Evolutionary conservation across 1,284 basidiomycete species (phyloP), one percentile per base, ranked within the genome.

Genomic region (Bondarzewia mesenterica): DNA sequence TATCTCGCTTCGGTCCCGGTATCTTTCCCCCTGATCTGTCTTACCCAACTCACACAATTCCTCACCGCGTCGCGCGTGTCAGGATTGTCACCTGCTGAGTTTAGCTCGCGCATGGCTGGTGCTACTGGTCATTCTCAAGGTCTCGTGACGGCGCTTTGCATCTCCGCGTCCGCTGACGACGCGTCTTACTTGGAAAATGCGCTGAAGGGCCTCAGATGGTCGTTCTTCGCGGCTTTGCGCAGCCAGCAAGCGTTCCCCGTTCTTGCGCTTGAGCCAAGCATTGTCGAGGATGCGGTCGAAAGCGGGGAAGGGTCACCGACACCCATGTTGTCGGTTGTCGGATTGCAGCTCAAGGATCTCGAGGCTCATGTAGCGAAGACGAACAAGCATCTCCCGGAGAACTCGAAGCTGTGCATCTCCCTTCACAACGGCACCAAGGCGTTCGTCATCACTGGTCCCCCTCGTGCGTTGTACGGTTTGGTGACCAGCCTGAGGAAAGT

Each of bases 81-180:
- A 22, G 80, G 82, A 49, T 69, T 93, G 41, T 80, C 78, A 2
- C 93, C 93, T 0, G 89, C 83, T 16, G 80, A 93, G 59, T 77
- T 96, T 63, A 81, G 89, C 45, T 69, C 74, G 42, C 78, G 80
- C 49, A 77, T 97, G 55, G 75, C 81, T 26, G 95, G 94, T 46
- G 82, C 92, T 5, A 98, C 95, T 10, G 95, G 95, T 42, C 95
- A 99, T 71, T 96, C 93, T 6, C 95, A 98, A 68, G 96, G 95
- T 56, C 82, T 99, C 57, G 84, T 97, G 49, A 93, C 93, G 18
- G 95, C 95, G 20, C 80, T 96, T 46, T 86, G 82, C 25, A 80
- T 97, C 57, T 78, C 93, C 7, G 80, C 92, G 2, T 95, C 93
- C 15, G 73, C 75, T 29, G 80, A 82, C 37, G 82, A 85, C 58